Evolutionary conservation across 2,329 filamentous ascomycete genomes (phyloP).

Genomic region (Aurifilum marmelostoma): DNA sequence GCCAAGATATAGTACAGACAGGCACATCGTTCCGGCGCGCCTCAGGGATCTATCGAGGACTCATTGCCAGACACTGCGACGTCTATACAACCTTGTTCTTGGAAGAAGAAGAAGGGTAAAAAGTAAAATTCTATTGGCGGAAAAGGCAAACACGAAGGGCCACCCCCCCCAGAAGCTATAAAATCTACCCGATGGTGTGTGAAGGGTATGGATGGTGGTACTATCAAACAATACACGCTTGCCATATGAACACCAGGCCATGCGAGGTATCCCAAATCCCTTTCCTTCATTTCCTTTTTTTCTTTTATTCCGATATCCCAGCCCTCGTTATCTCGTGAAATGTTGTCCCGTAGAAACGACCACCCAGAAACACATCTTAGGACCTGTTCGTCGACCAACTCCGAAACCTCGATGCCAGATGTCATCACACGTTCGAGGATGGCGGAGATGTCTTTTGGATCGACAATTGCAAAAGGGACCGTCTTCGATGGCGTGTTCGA

Average conservation of each 20-base stretch:
- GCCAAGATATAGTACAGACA: not conserved
- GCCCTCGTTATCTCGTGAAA: not conserved
- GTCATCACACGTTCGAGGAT: not conserved
- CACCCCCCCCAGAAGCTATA: not conserved
- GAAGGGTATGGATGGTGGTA: not conserved
- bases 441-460: not conserved
- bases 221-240: constrained; percentile 11
- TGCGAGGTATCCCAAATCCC: constrained; percentile 9
- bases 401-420: not conserved
- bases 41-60: not conserved
- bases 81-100: not conserved
- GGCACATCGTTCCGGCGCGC: not conserved
- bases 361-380: not conserved
- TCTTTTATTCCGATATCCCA: not conserved
- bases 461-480: not conserved
- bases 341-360: not conserved
- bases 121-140: not conserved
- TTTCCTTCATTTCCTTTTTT: not conserved
- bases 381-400: not conserved
- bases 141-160: not conserved
- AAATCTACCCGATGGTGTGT: constrained; percentile 2
- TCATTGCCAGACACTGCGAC: not conserved
- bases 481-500: not conserved
- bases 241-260: constrained; percentile 17
- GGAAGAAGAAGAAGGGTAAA: too few species aligned